Percentiles rank a stretch among this genome's conserved stretches.
phyloP scores from a whole-genome alignment of 2,329 filamentous ascomycete species.

The Hirsutella minnesotensis region DNA sequence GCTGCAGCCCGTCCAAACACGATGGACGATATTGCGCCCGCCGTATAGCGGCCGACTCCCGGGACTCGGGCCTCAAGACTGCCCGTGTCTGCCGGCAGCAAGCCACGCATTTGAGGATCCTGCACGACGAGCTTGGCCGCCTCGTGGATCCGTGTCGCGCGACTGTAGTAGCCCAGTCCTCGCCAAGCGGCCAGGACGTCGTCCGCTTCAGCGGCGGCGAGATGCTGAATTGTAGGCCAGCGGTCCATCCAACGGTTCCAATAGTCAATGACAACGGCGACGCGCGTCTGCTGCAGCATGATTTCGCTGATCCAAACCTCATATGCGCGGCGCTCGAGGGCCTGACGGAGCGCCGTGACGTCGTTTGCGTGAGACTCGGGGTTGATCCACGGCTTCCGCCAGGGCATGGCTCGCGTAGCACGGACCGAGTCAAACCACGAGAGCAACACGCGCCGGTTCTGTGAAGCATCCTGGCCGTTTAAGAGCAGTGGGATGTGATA shows the following conservation, averaged over 20 bases:
- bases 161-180: conserved; percentile 52
- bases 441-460: conserved; percentile 27
- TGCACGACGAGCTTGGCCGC: conserved; percentile 39
- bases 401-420: conserved; percentile 40
- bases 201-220: conserved; percentile 39
- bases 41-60: conserved; percentile 51
- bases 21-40: conserved; percentile 50
- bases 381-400: conserved; percentile 46
- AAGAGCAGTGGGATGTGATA: conserved; percentile 42
- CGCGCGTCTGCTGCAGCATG: conserved; percentile 56
- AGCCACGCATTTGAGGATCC: conserved; percentile 27
- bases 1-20: conserved; percentile 47
- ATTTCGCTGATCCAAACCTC: conserved; percentile 57
- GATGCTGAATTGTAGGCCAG: conserved; percentile 46
- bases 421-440: conserved; percentile 39
- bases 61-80: conserved; percentile 40
- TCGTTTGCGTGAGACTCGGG: conserved; percentile 16
- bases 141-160: conserved; percentile 47
- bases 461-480: conserved; percentile 18
- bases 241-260: conserved; percentile 50
- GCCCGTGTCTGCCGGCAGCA: conserved; percentile 34
- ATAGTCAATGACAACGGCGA: conserved; percentile 49
- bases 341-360: conserved; percentile 22
- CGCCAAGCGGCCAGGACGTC: conserved; percentile 49
- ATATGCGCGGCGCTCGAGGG: conserved; percentile 44